A percentile compares a stretch with the other conserved stretches of the same genome.
Conservation (phyloP, 129 eudicot genomes). For the Helianthus annuus region DNA sequence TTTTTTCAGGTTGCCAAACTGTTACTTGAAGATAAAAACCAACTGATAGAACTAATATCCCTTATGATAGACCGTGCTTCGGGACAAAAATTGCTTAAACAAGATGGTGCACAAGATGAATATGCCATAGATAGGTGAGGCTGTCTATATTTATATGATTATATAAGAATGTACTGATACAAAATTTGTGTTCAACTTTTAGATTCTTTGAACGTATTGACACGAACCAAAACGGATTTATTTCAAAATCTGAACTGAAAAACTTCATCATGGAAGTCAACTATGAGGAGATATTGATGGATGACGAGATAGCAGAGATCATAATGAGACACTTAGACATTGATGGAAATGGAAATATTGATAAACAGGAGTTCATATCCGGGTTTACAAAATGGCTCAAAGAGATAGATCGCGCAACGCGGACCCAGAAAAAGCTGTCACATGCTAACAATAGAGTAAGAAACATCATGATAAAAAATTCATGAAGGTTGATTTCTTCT, state of each 20-base stretch:
- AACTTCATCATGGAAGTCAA: constrained; percentile 46
- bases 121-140: constrained; percentile 30
- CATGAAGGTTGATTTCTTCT: background rate
- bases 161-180: background rate
- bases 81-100: constrained; percentile 27
- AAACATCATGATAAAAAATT: background rate
- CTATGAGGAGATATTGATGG: constrained; percentile 42
- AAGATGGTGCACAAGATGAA: constrained; percentile 37
- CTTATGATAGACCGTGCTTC: constrained; percentile 41
- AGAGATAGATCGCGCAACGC: constrained; percentile 22
- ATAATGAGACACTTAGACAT: constrained; percentile 68
- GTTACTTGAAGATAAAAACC: constrained; percentile 40
- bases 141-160: background rate
- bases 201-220: constrained; percentile 61
- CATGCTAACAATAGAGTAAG: constrained; percentile 41
- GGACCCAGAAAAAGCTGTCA: constrained; percentile 17
- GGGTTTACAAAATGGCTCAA: constrained; percentile 59
- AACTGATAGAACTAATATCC: constrained; percentile 30
- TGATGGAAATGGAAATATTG: constrained; percentile 49
- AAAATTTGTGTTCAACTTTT: constrained; percentile 15
- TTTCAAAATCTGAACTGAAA: constrained; percentile 49
- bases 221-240: constrained; percentile 39
- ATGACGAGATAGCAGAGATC: constrained; percentile 48
- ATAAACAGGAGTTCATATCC: constrained; percentile 54
- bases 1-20: constrained; percentile 31